phyloP scores from a whole-genome alignment of 2,329 filamentous ascomycete genomes.

The Aureobasidium uvarum region DNA sequence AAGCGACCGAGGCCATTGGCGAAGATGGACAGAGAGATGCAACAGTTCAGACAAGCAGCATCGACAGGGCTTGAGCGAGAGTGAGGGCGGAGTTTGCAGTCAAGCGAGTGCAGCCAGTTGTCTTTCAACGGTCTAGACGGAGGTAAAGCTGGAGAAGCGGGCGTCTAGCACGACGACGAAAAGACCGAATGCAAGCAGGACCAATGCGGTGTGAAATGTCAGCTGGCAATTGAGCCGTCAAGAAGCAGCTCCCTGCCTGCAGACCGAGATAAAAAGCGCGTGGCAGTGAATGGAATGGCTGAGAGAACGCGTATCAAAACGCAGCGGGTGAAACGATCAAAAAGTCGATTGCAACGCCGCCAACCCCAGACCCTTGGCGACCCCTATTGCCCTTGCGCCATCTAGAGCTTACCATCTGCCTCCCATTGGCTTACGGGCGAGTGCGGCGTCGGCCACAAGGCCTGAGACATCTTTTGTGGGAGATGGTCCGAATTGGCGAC shows the following conservation, averaged over 20 bases:
- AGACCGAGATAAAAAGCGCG: background rate
- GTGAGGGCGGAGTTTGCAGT: background rate
- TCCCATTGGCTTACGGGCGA: background rate
- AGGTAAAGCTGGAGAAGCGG: constrained; percentile 13
- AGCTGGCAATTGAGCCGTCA: background rate
- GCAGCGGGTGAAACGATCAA: constrained; percentile 16
- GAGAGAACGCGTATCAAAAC: constrained; percentile 10
- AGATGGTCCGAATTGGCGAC: background rate
- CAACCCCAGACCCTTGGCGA: constrained; percentile 17
- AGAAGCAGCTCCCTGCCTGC: background rate
- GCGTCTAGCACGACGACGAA: background rate
- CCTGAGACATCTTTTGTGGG: background rate
- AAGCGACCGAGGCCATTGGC: constrained; percentile 21
- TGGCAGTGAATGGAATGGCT: constrained; percentile 8
- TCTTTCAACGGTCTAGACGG: constrained; percentile 11
- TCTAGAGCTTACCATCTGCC: background rate
- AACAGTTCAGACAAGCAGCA: constrained; percentile 1
- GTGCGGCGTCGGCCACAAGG: background rate
- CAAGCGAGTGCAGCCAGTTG: background rate
- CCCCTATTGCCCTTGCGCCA: constrained; percentile 7
- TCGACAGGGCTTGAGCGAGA: background rate
- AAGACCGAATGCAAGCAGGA: background rate
- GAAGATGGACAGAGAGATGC: background rate
- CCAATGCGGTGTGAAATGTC: background rate
- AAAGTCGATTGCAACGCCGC: constrained; percentile 15